Evolutionary conservation across 257 asterid species (phyloP).

Genomic region (Marsdenia floribunda): DNA sequence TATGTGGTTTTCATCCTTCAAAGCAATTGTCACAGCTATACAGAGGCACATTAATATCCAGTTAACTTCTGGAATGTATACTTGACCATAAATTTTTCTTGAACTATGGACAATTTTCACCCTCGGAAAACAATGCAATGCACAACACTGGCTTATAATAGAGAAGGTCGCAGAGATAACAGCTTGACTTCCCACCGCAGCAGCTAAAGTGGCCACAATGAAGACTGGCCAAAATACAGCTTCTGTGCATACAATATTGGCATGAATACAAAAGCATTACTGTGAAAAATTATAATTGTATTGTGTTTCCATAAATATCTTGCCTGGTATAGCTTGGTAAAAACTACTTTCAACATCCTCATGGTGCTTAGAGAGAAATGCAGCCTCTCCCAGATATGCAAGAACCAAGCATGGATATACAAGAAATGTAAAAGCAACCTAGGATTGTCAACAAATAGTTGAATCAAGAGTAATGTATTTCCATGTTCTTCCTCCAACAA

Average conservation of each 20-base stretch:
- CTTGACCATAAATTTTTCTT: conserved; percentile 28
- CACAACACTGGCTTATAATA: conserved; percentile 28
- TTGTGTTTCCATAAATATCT: background rate
- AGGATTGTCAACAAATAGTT: background rate
- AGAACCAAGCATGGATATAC: conserved; percentile 34
- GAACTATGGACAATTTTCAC: conserved; percentile 32
- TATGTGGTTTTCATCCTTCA: conserved; percentile 24
- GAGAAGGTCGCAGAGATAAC: conserved; percentile 35
- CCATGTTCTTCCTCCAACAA: background rate
- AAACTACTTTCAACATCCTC: conserved; percentile 26
- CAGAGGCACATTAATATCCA: conserved; percentile 32
- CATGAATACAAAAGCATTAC: conserved; percentile 1
- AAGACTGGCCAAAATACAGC: conserved; percentile 34
- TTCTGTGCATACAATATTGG: conserved; percentile 15
- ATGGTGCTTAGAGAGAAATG: conserved; percentile 31
- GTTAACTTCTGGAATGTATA: conserved; percentile 33
- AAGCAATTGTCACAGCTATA: conserved; percentile 25
- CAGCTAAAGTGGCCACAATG: conserved; percentile 31
- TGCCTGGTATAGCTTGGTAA: conserved; percentile 36
- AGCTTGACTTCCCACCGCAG: conserved; percentile 37
- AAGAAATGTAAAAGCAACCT: conserved; percentile 27
- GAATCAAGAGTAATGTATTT: background rate
- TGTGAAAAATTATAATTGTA: background rate
- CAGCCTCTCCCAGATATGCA: conserved; percentile 37
- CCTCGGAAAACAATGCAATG: conserved; percentile 32